Evolutionary conservation across 2,329 filamentous ascomycete species (phyloP).

Genomic region (Epichloe aotearoae): DNA sequence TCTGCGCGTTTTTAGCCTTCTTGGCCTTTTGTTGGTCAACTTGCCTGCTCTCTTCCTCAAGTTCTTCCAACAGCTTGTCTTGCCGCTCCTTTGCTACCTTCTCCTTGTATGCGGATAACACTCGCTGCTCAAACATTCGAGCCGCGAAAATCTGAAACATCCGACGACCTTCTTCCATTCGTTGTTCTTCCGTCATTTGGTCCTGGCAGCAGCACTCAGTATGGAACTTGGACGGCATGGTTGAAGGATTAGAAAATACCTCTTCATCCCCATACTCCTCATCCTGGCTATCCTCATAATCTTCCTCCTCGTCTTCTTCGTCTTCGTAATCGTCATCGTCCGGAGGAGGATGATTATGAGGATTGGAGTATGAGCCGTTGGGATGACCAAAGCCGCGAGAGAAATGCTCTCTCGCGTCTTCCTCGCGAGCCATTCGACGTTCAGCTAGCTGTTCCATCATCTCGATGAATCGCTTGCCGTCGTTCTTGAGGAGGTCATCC

Average conservation of each 20-base stretch:
- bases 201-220: slow-evolving; percentile 52
- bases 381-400: slow-evolving; percentile 45
- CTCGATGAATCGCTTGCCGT: slow-evolving; percentile 98
- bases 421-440: slow-evolving; percentile 91
- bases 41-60: slow-evolving; percentile 70
- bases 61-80: slow-evolving; percentile 76
- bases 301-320: slow-evolving; percentile 48
- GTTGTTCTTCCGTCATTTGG: slow-evolving; percentile 92
- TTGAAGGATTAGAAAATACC: slow-evolving; percentile 37
- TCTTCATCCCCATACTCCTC: slow-evolving; percentile 71
- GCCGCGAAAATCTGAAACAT: slow-evolving; percentile 99
- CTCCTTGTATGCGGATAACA: slow-evolving; percentile 92
- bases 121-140: slow-evolving; percentile 96
- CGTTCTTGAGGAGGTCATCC: slow-evolving; percentile 95
- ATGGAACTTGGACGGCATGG: slow-evolving; percentile 26
- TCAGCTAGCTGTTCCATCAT: slow-evolving; percentile 99
- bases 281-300: slow-evolving; percentile 48
- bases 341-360: slow-evolving; percentile 62
- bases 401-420: slow-evolving; percentile 57
- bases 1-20: slow-evolving; percentile 86
- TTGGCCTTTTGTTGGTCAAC: slow-evolving; percentile 76
- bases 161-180: slow-evolving; percentile 93
- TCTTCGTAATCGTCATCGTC: slow-evolving; percentile 67
- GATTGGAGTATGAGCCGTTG: slow-evolving; percentile 44
- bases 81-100: slow-evolving; percentile 92